Percentiles rank a stretch among this genome's conserved stretches.
Evolutionary conservation across 163 green algal genomes (phyloP).

Genomic region (Scenedesmus sp.): DNA sequence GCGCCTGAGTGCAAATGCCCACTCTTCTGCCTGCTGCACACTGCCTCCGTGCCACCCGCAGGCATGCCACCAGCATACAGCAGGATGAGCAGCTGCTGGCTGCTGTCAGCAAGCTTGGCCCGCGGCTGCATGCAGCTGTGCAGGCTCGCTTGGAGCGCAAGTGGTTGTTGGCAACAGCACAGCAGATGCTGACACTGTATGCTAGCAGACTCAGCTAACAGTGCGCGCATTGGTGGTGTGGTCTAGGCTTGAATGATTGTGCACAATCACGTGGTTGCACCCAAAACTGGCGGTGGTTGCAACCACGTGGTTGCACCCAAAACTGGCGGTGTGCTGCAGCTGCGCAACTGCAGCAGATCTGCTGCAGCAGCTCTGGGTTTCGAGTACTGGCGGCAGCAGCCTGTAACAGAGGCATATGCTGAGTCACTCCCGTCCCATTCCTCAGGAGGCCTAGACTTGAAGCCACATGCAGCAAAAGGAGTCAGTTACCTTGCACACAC

Average conservation of each 20-base stretch:
- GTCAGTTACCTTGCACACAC: no score
- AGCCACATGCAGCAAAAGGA: no score
- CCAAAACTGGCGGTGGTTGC: no score
- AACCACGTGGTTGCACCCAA: background rate
- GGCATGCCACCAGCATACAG: slow-evolving; percentile 39
- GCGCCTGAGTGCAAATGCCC: no score
- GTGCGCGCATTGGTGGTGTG: background rate
- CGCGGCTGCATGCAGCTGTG: slow-evolving; percentile 44
- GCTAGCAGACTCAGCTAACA: background rate
- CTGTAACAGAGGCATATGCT: no score
- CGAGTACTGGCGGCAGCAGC: no score
- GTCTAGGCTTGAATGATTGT: background rate
- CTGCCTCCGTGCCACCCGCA: background rate
- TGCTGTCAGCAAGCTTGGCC: background rate
- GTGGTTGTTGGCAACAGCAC: slow-evolving; percentile 45
- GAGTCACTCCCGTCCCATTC: no score
- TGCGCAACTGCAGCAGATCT: no score
- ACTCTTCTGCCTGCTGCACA: background rate
- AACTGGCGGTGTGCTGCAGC: background rate
- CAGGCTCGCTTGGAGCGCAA: slow-evolving; percentile 53
- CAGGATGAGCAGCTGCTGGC: slow-evolving; percentile 55
- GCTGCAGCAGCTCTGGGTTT: no score
- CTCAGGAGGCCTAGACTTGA: no score
- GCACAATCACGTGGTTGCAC: no score
- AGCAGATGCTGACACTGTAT: slow-evolving; percentile 22